Evolutionary conservation across 2,329 filamentous ascomycete genomes (phyloP), one percentile per base, ranked within the genome.

Genomic region (Incumbomyces delicatus): DNA sequence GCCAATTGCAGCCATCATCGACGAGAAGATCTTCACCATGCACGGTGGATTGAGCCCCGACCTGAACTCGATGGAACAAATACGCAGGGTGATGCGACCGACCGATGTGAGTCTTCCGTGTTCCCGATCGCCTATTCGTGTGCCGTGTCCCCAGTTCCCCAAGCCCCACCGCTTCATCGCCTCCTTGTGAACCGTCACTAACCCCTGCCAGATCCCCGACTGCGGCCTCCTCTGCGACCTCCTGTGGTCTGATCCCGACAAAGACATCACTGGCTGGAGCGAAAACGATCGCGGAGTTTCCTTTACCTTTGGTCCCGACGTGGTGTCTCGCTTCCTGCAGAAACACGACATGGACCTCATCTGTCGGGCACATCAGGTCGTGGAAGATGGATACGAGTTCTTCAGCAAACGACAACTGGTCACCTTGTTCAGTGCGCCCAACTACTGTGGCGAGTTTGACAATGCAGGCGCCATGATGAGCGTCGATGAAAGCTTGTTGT

Each of bases 21-120:
- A 95, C 63, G 92, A 95, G 76, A 98, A 96, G 83, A 98, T 98
- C 65, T 96, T 98, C 75, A 95, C 89, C 64, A 95, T 98, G 90
- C 92, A 98, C 71, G 92, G 92, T 64, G 92, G 92, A 63, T 73
- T 98, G 62, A 95, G 88, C 68, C 92, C 92, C 37, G 92, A 95
- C 66, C 76, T 98, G 57, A 95, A 96, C 77, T 95, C 89, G 30
- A 98, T 98, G 92, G 92, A 98, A 75, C 90, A 98, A 75, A 98
- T 98, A 61, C 87, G 92, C 66, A 85, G 90, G 60, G 90, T 98
- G 58, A 96, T 96, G 89, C 85, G 92, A 62, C 92, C 92, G 51
- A 98, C 92, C 60, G 92, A 98, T 77, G 90, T 96, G 80, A 75
- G 89, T 80, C 36, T n/a, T n/a, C n/a, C n/a, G n/a, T n/a, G n/a